These are phyloP conservation scores for Coniella vitis DNA, from an alignment of 2,329 filamentous ascomycete species.

Conservation along the genomic window DNA sequence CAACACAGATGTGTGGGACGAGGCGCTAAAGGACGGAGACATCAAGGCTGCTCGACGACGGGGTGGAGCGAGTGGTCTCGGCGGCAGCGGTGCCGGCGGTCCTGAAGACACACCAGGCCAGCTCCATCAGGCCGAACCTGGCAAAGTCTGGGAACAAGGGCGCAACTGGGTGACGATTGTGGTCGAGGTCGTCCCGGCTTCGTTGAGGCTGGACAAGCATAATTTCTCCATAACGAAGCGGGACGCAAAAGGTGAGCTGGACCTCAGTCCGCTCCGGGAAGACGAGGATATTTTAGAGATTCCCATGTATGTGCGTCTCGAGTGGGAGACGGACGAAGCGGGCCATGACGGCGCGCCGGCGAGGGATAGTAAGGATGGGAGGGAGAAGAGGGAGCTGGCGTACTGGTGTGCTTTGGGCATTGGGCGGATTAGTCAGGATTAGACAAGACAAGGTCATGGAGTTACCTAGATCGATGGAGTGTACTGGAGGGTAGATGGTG, in stretches of 20 bases:
- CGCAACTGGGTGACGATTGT: conserved; percentile 94
- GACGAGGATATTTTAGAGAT: conserved; percentile 73
- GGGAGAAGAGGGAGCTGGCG: conserved; percentile 79
- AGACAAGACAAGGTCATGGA: conserved; percentile 19
- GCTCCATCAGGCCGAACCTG: conserved; percentile 66
- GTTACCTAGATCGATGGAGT: too few relatives aligned
- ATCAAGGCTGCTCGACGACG: conserved; percentile 16
- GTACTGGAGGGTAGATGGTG: conserved; percentile 3
- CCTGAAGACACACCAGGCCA: conserved; percentile 33
- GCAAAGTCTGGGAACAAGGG: conserved; percentile 93
- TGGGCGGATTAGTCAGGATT: conserved; percentile 63
- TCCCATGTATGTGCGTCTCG: conserved; percentile 84
- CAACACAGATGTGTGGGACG: conserved; percentile 83
- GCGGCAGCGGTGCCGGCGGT: conserved; percentile 15
- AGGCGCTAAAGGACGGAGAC: conserved; percentile 61
- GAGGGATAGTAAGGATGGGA: conserved; percentile 50
- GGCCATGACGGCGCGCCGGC: conserved; percentile 49
- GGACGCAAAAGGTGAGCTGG: conserved; percentile 30
- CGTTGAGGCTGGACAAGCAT: conserved; percentile 33
- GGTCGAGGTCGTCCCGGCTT: conserved; percentile 74
- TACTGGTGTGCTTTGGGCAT: conserved; percentile 94
- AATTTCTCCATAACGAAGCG: conserved; percentile 16
- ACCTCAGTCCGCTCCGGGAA: conserved; percentile 43
- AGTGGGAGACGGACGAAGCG: conserved; percentile 70
- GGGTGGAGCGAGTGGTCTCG: background rate